Base-by-base conservation (phyloP, 75 land plant genomes). In the Sequoiadendron giganteum region DNA sequence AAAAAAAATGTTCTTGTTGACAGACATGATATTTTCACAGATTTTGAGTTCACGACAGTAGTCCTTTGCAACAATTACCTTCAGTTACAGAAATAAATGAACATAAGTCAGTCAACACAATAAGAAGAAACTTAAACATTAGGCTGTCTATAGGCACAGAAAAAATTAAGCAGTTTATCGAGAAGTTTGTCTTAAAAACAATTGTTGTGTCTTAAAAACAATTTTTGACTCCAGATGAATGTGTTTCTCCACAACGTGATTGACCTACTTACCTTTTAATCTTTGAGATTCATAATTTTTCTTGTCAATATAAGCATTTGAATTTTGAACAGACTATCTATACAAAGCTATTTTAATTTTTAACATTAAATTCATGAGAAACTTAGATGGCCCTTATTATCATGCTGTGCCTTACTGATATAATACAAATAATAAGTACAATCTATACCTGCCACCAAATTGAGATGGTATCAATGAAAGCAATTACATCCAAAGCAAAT, bases 401-500 rank as follows among this genome's bases (percentile, higher is more conserved):
- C 48, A 28, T 48, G n/a, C n/a, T 76, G 72, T 76, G 81, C 81
- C 28, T 86, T 21, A 54, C 1, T 45, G 25, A 82, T 28, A 82
- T 30, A 30, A 82, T 55, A n/a, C 54, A 88, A 88, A 47, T 52
- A 68, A 61, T 52, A 68, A 61, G 56, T 52, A 72, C 40, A 75
- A 55, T 19, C 30, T 30, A 52, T 90, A 96, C 97, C 96, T 97
- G 98, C 98, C 98, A 97, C 94, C 94, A 97, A 4, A 97, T 92
- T 70, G 98, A 97, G 82, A 97, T 93, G 11, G 93, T 93, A 89
- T 96, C 98, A 65, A 97, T 92, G 86, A 94, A 87, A 43, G 97
- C 98, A 68, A 96, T 97, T 10, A 97, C 96, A 89, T 97, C 91
- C 21, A 97, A 86, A 36, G 98, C 98, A 89, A 97, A 97, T 36